phyloP scores from a whole-genome alignment of 192 early-diverging fungal species.

The Geranomyces variabilis region DNA sequence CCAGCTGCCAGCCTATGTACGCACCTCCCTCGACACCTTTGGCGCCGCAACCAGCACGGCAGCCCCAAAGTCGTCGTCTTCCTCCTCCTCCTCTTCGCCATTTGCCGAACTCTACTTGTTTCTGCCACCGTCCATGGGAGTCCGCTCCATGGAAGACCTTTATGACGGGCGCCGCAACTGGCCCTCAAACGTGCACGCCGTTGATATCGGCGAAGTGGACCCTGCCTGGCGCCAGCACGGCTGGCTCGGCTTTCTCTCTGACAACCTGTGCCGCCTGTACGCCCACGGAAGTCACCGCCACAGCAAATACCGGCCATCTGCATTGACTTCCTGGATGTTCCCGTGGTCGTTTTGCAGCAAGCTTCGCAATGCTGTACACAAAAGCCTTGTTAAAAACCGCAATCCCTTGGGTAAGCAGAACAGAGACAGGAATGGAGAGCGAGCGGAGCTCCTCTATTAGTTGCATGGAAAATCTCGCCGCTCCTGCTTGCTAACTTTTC shows the following conservation, averaged over 20 bases:
- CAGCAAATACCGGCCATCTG: not conserved
- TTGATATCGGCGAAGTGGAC: conserved; percentile 26
- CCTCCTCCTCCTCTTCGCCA: no score
- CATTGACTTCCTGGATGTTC: not conserved
- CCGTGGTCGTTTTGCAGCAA: not conserved
- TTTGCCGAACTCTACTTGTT: conserved; percentile 24
- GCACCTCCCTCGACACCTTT: conserved; percentile 21
- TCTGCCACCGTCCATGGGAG: conserved; percentile 2
- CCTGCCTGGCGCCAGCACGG: not conserved
- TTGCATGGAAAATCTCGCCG: no score
- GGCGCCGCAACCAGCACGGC: not conserved
- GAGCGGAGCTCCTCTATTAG: not conserved
- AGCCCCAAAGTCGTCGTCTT: not conserved
- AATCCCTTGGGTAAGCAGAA: not conserved
- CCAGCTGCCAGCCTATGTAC: conserved; percentile 1
- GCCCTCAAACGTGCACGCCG: conserved; percentile 19
- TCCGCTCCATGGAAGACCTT: not conserved
- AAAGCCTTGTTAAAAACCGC: not conserved
- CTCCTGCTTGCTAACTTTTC: no score
- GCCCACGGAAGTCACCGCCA: not conserved
- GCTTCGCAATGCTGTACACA: not conserved
- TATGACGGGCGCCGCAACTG: conserved; percentile 7
- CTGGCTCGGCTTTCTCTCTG: conserved; percentile 5
- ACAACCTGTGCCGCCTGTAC: conserved; percentile 20
- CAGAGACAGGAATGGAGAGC: not conserved